Evolutionary conservation across 176 grass and related monocot species (phyloP).

Genomic region (Triticum turgidum): DNA sequence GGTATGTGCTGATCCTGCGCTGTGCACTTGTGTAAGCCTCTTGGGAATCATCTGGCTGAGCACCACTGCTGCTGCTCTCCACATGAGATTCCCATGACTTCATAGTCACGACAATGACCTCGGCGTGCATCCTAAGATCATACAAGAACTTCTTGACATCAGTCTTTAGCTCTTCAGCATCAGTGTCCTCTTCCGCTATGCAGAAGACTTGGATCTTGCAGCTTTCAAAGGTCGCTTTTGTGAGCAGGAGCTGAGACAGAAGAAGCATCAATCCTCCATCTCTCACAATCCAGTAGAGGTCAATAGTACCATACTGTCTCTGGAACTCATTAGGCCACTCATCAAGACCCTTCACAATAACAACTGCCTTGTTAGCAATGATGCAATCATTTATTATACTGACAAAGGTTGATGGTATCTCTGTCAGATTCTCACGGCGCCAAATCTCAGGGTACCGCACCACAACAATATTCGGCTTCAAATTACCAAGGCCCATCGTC

Average conservation of each 20-base stretch:
- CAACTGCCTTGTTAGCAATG: constrained; percentile 97
- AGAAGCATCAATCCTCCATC: constrained; percentile 98
- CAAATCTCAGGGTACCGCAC: constrained; percentile 98
- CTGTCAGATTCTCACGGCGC: constrained; percentile 82
- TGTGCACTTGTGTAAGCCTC: constrained; percentile 86
- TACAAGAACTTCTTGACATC: constrained; percentile 98
- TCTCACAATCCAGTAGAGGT: constrained; percentile 96
- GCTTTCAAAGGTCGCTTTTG: constrained; percentile 90
- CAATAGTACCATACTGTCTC: constrained; percentile 89
- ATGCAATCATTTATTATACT: constrained; percentile 98
- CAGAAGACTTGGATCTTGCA: constrained; percentile 99
- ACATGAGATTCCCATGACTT: constrained; percentile 74
- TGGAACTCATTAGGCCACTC: constrained; percentile 99
- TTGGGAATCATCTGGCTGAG: constrained; percentile 73
- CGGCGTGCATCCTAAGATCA: constrained; percentile 95
- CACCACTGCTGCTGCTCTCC: constrained; percentile 36
- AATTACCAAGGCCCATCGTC: constrained; percentile 96
- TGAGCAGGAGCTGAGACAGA: constrained; percentile 92
- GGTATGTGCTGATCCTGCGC: constrained; percentile 64
- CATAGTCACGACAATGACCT: constrained; percentile 92
- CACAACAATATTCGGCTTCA: constrained; percentile 97
- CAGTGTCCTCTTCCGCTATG: constrained; percentile 92
- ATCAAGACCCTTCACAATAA: constrained; percentile 96
- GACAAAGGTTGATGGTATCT: constrained; percentile 96
- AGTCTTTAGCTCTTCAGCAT: constrained; percentile 91